Evolutionary conservation across 2,329 filamentous ascomycete species (phyloP), one percentile per base, ranked within the genome.

Genomic region (Aspergillus phoenicis): DNA sequence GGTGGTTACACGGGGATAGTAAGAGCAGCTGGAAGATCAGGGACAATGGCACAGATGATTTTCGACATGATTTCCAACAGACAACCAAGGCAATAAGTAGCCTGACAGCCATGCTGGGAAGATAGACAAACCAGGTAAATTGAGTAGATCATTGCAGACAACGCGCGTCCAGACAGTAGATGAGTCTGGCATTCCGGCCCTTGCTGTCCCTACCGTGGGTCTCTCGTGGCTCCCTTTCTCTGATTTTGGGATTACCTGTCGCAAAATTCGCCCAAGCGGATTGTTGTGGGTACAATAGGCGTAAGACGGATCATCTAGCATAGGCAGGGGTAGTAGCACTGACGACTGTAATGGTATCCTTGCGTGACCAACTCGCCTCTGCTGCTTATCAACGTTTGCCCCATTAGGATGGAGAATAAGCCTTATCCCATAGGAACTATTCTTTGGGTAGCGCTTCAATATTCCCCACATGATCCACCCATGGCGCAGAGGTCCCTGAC

Each of bases 101-200:
- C 24, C 20, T 20, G 47, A 61, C 28, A 54, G 45, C 17, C 28
- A 22, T 28, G 41, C 10, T 49, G 20, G 47, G 47, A 54, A 54
- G n/a, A 51, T 8, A 15, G 47, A n/a, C 13, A 58, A 51, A 61
- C 30, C n/a, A 43, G 51, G 26, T 39, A n/a, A 30, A 17, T 57
- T 28, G 52, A 59, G 48, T 38, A 55, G 55, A 59, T 58, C 43
- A 43, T 56, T 36, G 52, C 58, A 47, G 41, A 24, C 56, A 59
- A 63, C 62, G 62, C 62, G 62, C 62, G 62, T 63, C 48, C 53
- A 62, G 30, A 59, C 48, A 59, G 45, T 33, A 45, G 55, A 48
- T 36, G 58, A 53, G 61, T 48, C 41, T 62, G 62, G 62, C 61
- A 63, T 63, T 59, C 59, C 53, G 62, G 62, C 57, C 59, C 52